Base-by-base conservation (phyloP, 192 early-diverging fungal species). In the Paraglomus brasilianum region DNA sequence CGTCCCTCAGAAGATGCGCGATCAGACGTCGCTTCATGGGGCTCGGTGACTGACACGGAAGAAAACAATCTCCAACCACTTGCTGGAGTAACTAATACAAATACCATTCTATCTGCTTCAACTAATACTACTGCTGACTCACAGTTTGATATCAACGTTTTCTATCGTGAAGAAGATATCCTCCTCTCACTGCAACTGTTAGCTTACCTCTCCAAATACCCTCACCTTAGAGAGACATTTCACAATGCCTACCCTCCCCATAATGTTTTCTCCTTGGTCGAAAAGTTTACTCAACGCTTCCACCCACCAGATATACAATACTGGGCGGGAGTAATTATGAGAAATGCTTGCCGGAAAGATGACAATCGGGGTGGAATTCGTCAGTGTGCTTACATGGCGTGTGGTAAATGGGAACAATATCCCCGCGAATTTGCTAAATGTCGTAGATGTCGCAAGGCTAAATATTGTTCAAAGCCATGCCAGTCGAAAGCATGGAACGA, bases 121-220 rank as follows among this genome's bases (percentile, higher is more conserved):
- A 63, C 53, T 40, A 59, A 71, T 22, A 72, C 71, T 1, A 30
- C 65, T 48, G 48, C 57, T 22, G 57, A 73, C 4, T 75, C 78
- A 22, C 58, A 69, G 40, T 70, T 80, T 15, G 66, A 68, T 48
- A 68, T 77, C 17, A 80, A 88, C 62, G 79, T 88, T 52, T 81
- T 94, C 65, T 87, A 86, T 66, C 88, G 89, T 65, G 86, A 88
- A 60, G 91, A 94, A 66, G 91, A 96, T 55, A 87, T 94, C 38
- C 76, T 92, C 38, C 82, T 92, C 46, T 86, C 92, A 4, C 80
- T 92, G 62, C 94, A 95, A 77, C 80, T 97, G 13, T 82, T 95
- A 10, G 92, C 92, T 39, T 93, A 93, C 67, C 85, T 97, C 9
- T 91, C 88, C 57, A 97, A 97, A 75, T 95, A 94, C 74, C 89